phyloP scores from a whole-genome alignment of 352 stramenopile species.

The Elongisporangium senticosum region DNA sequence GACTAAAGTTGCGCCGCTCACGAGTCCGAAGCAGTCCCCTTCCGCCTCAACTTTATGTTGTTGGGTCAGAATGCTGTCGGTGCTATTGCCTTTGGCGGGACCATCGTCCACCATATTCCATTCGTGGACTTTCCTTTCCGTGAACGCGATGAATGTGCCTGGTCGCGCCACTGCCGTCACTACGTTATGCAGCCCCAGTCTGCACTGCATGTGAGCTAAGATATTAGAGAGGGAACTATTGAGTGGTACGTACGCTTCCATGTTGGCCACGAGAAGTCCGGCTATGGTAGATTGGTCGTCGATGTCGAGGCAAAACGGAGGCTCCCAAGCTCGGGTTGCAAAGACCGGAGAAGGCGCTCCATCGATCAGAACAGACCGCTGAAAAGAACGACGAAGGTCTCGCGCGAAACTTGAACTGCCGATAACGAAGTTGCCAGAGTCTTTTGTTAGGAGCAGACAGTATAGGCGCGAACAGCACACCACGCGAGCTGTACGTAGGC shows the following conservation, averaged over 20 bases:
- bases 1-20: slow-evolving; percentile 34
- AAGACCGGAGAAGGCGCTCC: not conserved
- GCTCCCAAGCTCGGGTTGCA: not conserved
- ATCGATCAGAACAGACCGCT: not conserved
- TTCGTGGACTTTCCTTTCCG: slow-evolving; percentile 30
- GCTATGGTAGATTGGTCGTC: slow-evolving; percentile 2
- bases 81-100: not conserved
- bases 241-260: slow-evolving; percentile 26
- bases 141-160: slow-evolving; percentile 22
- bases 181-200: slow-evolving; percentile 31
- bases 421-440: slow-evolving; percentile 26
- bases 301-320: slow-evolving; percentile 10
- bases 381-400: not conserved
- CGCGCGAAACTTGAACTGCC: slow-evolving; percentile 25
- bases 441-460: slow-evolving; percentile 36
- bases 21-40: slow-evolving; percentile 48
- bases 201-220: slow-evolving; percentile 5
- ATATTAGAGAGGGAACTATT: not conserved
- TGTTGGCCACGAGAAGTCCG: slow-evolving; percentile 13
- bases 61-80: not conserved
- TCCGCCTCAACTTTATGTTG: slow-evolving; percentile 20
- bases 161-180: slow-evolving; percentile 13
- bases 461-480: slow-evolving; percentile 44
- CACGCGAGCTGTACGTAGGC: slow-evolving; percentile 15
- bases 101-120: slow-evolving; percentile 17